Evolutionary conservation across 345 rosid species (phyloP).

Genomic region (Sapria himalayana): DNA sequence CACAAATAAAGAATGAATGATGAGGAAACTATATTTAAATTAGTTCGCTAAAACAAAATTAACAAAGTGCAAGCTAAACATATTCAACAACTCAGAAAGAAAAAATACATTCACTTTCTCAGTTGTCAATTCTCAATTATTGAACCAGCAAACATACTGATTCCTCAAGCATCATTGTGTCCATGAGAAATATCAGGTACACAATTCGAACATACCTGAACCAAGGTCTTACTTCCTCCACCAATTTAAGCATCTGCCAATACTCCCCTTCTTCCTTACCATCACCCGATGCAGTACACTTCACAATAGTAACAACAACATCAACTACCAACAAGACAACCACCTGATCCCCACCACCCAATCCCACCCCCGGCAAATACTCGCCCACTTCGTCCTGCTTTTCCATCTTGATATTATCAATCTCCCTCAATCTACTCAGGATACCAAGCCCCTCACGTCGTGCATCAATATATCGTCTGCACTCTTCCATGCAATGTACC

Average conservation of each 20-base stretch:
- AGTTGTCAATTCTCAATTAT: no score
- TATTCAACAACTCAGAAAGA: no score
- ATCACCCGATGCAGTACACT: slow-evolving; percentile 24
- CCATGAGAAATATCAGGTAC: neutral
- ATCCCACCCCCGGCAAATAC: slow-evolving; percentile 16
- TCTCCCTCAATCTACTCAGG: slow-evolving; percentile 26
- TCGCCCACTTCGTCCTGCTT: slow-evolving; percentile 2
- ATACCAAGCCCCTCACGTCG: slow-evolving; percentile 23
- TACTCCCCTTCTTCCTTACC: slow-evolving; percentile 20
- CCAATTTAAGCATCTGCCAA: slow-evolving; percentile 20
- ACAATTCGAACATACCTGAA: slow-evolving; percentile 26
- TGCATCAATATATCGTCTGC: slow-evolving; percentile 27
- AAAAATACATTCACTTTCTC: no score
- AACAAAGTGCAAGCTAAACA: no score
- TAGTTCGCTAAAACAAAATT: no score
- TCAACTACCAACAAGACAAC: slow-evolving; percentile 35
- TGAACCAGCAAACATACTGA: no score
- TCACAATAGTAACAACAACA: slow-evolving; percentile 24
- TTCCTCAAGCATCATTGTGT: no score
- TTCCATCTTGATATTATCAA: slow-evolving; percentile 8
- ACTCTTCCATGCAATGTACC: slow-evolving; percentile 28
- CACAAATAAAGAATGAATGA: no score
- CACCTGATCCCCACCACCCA: slow-evolving; percentile 21
- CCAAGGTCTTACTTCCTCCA: slow-evolving; percentile 51
- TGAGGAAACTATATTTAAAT: no score